Percentiles rank a stretch among this genome's conserved stretches.
Conservation (phyloP, 2,329 filamentous ascomycete genomes). For the Exutisphaerella laricina region DNA sequence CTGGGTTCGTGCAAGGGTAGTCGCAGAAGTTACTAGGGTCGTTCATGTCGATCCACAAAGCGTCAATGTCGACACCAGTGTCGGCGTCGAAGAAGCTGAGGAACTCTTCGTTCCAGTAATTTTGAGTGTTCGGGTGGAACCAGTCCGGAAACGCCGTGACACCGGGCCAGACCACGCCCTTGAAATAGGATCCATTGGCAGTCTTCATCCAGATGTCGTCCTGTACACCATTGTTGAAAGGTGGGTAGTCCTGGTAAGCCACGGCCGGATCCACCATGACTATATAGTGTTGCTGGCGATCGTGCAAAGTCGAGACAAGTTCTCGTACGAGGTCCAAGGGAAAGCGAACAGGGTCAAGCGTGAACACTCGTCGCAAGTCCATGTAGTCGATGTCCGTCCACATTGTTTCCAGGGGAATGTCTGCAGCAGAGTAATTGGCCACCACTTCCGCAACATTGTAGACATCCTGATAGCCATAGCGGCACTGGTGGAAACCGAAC, state of each 20-base stretch:
- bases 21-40: conserved; percentile 53
- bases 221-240: conserved; percentile 58
- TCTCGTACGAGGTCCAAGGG: conserved; percentile 58
- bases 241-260: conserved; percentile 43
- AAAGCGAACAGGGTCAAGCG: conserved; percentile 59
- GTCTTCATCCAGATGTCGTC: conserved; percentile 50
- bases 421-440: conserved; percentile 57
- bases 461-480: conserved; percentile 49
- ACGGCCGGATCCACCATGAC: conserved; percentile 72
- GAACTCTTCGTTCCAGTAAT: conserved; percentile 68
- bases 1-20: conserved; percentile 37
- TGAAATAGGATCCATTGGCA: conserved; percentile 51
- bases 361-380: conserved; percentile 53
- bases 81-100: conserved; percentile 57
- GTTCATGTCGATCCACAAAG: conserved; percentile 64
- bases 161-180: conserved; percentile 73
- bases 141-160: conserved; percentile 53
- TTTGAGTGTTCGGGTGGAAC: conserved; percentile 60
- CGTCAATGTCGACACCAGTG: conserved; percentile 68
- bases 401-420: conserved; percentile 65
- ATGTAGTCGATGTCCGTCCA: conserved; percentile 54
- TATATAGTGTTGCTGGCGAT: conserved; percentile 33
- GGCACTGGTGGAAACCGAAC: conserved; percentile 50
- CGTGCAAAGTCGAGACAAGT: conserved; percentile 53
- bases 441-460: conserved; percentile 63